phyloP scores from a whole-genome alignment of 306 rosid genomes.

The Herpetospermum pedunculosum region DNA sequence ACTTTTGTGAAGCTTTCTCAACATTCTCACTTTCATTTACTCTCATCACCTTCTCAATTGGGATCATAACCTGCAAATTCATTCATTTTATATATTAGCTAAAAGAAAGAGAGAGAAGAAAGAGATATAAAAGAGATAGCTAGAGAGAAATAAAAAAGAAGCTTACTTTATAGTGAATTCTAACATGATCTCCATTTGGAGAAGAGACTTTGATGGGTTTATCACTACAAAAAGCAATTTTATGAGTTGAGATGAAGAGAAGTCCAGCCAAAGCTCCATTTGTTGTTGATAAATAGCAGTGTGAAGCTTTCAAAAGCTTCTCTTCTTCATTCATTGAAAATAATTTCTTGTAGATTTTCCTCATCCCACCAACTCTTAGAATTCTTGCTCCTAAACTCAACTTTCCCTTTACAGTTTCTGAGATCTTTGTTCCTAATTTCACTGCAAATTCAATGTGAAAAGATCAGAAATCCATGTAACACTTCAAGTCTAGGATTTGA shows the following conservation, averaged over 20 bases:
- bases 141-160: too few relatives aligned
- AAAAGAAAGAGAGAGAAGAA: too few relatives aligned
- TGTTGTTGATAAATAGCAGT: background rate
- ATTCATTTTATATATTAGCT: too few relatives aligned
- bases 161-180: background rate
- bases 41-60: background rate
- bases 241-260: background rate
- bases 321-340: background rate
- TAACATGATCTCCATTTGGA: background rate
- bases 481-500: too few relatives aligned
- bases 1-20: background rate
- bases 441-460: conserved; percentile 26
- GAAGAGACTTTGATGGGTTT: background rate
- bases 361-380: conserved; percentile 11
- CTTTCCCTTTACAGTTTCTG: conserved; percentile 59
- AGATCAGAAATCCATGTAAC: background rate
- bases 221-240: background rate
- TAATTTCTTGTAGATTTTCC: background rate
- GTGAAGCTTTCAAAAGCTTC: background rate
- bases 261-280: background rate
- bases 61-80: background rate
- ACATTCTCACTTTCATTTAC: background rate
- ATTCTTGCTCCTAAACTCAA: conserved; percentile 53
- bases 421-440: conserved; percentile 43
- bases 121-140: too few relatives aligned